Evolutionary conservation across 2,329 filamentous ascomycete species (phyloP).

Genomic region (Apiospora arundinis): DNA sequence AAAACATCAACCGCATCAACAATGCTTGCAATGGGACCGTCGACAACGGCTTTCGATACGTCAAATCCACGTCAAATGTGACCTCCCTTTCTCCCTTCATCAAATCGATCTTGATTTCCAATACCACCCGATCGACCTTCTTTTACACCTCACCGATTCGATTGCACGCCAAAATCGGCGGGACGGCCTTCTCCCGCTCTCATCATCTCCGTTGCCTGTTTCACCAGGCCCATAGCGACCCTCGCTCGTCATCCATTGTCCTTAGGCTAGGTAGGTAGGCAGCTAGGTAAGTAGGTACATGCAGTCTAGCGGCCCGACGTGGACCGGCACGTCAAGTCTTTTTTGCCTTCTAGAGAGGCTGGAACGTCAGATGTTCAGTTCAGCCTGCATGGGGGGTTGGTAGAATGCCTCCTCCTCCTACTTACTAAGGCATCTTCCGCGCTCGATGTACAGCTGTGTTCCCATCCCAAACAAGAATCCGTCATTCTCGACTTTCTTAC

Average conservation of each 20-base stretch:
- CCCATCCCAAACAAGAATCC: not conserved
- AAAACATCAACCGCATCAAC: not conserved
- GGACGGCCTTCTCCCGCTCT: not conserved
- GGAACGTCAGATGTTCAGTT: not conserved
- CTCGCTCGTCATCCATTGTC: not conserved
- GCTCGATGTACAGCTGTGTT: not conserved
- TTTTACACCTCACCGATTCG: not conserved
- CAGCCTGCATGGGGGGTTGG: not conserved
- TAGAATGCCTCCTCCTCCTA: not conserved
- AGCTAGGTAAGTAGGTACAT: no score
- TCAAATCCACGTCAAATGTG: conserved; percentile 1
- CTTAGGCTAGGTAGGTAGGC: no score
- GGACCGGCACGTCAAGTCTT: conserved; percentile 3
- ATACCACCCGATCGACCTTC: conserved; percentile 1
- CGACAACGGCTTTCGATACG: conserved; percentile 8
- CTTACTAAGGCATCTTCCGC: not conserved
- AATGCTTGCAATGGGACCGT: conserved; percentile 18
- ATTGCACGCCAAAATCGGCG: conserved; percentile 5
- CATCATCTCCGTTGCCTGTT: not conserved
- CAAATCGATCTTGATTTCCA: conserved; percentile 8
- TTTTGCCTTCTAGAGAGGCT: not conserved
- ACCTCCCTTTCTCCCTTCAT: conserved; percentile 14
- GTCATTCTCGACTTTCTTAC: not conserved
- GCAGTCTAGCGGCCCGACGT: not conserved
- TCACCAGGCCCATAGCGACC: conserved; percentile 1